Evolutionary conservation across 345 rosid genomes (phyloP), one percentile per base, ranked within the genome.

Genomic region (Acer saccharum): DNA sequence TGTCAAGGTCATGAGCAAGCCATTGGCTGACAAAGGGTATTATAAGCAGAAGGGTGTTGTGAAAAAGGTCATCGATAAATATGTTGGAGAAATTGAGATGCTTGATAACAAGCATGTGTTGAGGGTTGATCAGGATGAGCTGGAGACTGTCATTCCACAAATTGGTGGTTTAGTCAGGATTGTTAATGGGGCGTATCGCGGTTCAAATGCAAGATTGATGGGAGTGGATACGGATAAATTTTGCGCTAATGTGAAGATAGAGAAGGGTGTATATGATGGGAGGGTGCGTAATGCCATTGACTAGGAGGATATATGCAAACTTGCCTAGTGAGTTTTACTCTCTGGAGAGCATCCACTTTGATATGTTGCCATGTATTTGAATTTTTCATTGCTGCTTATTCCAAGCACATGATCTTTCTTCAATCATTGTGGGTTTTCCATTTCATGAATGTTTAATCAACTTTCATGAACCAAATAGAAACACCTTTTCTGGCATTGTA

Each of bases 81-180:
- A 94, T 65, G 95, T 90, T 6, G 98, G 97, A 20, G 98, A 96
- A 83, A 86, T 92, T 16, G 95, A 92, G 82, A 93, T 94, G 92
- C 82, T 92, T 21, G 94, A 92, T 75, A 90, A 79, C 75, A 96
- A 93, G 84, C 97, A 96, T 54, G 83, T 84, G 35, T 74, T 96
- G 82, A 84, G 97, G 77, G 95, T 96, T 69, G 99, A 96, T 84
- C 99, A 94, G 76, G 95, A 89, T 78, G 99, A 96, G 91, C 92
- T 96, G 14, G 98, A 96, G 88, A 96, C 97, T 0, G 99, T 94
- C 78, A 89, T 94, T 77, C 99, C 97, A 0, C 98, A 96, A 72
- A 88, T 91, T 35, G 98, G 98, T 70, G 87, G 95, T 25, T 48
- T 83, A 54, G 94, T 96, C 73, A 91, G 82, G 90, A 86, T 96